A percentile compares a stretch with the other conserved stretches of the same genome.
phyloP scores from a whole-genome alignment of 495 filamentous ascomycete species.

The Melanomma pulvis-pyrius region DNA sequence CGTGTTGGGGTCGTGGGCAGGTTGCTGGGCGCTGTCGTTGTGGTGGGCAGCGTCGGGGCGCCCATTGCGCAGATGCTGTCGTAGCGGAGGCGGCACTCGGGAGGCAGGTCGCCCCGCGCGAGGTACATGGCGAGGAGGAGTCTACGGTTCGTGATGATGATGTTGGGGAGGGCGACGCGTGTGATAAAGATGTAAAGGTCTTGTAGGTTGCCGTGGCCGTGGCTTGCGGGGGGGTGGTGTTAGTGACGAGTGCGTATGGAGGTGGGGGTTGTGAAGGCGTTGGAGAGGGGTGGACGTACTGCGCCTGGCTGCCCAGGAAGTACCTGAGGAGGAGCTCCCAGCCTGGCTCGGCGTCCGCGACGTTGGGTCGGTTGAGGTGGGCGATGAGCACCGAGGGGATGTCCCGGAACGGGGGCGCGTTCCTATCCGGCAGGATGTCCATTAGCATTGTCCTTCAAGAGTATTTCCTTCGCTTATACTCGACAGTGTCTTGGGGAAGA shows the following conservation, averaged over 20 bases:
- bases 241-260: too few species aligned
- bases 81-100: slow-evolving; percentile 8
- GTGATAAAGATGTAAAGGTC: slow-evolving; percentile 21
- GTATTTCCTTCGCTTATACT: too few species aligned
- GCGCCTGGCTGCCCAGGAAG: not conserved
- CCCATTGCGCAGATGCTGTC: not conserved
- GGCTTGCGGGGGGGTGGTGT: too few species aligned
- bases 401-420: slow-evolving; percentile 10
- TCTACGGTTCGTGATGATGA: slow-evolving; percentile 11
- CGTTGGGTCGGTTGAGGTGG: not conserved
- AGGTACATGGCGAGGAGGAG: slow-evolving; percentile 5
- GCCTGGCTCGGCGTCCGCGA: not conserved
- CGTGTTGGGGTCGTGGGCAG: not conserved
- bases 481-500: not conserved
- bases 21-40: not conserved
- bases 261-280: too few species aligned
- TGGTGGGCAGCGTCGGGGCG: not conserved
- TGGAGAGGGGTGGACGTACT: not conserved
- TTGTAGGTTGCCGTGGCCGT: slow-evolving; percentile 14
- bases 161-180: slow-evolving; percentile 10
- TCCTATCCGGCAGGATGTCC: too few species aligned
- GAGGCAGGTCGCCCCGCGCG: not conserved
- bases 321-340: not conserved
- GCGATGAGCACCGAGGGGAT: slow-evolving; percentile 18
- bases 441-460: too few species aligned